Evolutionary conservation across 805 yeast species (phyloP).

Genomic region (Pichia exigua): DNA sequence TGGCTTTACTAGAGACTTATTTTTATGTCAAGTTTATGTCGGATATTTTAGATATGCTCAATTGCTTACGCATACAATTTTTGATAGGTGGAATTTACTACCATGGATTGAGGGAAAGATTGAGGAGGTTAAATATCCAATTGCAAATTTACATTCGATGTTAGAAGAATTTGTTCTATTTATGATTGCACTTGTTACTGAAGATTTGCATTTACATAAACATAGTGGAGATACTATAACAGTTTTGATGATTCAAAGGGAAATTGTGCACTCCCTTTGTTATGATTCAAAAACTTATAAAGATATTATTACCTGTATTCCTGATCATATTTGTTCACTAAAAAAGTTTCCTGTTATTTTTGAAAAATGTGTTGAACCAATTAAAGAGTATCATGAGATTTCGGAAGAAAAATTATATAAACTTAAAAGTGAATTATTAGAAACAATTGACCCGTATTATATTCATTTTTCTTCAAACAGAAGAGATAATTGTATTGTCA

Average conservation of each 20-base stretch:
- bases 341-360: conserved; percentile 59
- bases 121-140: conserved; percentile 35
- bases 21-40: conserved; percentile 55
- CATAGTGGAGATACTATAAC: conserved; percentile 39
- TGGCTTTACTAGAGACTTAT: conserved; percentile 75
- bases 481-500: conserved; percentile 73
- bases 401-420: conserved; percentile 42
- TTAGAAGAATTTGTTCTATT: conserved; percentile 73
- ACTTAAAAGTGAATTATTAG: conserved; percentile 48
- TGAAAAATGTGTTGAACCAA: conserved; percentile 49
- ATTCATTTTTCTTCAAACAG: conserved; percentile 69
- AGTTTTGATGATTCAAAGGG: conserved; percentile 48
- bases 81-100: conserved; percentile 62
- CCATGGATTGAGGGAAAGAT: conserved; percentile 44
- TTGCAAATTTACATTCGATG: conserved; percentile 32
- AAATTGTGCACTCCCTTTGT: conserved; percentile 77
- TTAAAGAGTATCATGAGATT: conserved; percentile 29
- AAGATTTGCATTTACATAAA: conserved; percentile 51
- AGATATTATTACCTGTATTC: conserved; percentile 57
- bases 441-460: conserved; percentile 72
- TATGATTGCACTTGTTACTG: conserved; percentile 60
- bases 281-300: conserved; percentile 68
- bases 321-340: conserved; percentile 69
- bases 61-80: conserved; percentile 45
- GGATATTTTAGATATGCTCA: conserved; percentile 44